Evolutionary conservation across 2,329 filamentous ascomycete species (phyloP), one percentile per base, ranked within the genome.

Genomic region (Colletotrichum liriopes): DNA sequence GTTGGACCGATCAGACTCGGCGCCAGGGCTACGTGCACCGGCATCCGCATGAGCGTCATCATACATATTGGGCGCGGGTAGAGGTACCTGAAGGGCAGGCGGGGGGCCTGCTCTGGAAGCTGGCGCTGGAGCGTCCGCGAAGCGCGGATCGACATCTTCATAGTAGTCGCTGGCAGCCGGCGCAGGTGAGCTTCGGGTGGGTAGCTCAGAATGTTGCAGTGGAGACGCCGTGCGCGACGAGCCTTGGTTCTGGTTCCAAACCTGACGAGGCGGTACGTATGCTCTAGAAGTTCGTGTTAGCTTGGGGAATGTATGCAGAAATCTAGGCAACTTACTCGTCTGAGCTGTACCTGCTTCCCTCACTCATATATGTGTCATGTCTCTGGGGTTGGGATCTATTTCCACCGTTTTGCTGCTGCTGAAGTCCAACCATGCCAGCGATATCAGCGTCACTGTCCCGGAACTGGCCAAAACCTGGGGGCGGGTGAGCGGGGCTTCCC

Each of bases 61-160:
- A 75, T 90, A 91, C 20, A 86, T 87, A 43, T 85, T 83, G 64
- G 84, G 74, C 11, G 79, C 77, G 29, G 79, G 77, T 29, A 77
- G 55, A 71, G 66, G 67, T 72, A 69, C 70, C 69, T 71, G 67
- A 43, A 69, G 66, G 41, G 54, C 47, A 70, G 70, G 70, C 43
- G 66, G 65, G 37, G 66, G 66, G 77, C 39, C 72, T 68, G 52
- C 58, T 58, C 84, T 72, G 37, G 54, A 49, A 59, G 54, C 61
- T 32, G 60, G 61, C 26, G 51, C 45, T 37, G 69, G 58, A 12
- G 65, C 65, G 26, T 72, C 70, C 43, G 91, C 93, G 78, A 98
- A 98, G 68, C 92, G 93, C 55, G 96, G 95, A 75, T 98, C 95
- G 16, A 98, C 91, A 80, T 98, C 96, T 86, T 98, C 96, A 79